Conservation (phyloP, 257 asterid genomes). For the Dorcoceras hygrometricum region DNA sequence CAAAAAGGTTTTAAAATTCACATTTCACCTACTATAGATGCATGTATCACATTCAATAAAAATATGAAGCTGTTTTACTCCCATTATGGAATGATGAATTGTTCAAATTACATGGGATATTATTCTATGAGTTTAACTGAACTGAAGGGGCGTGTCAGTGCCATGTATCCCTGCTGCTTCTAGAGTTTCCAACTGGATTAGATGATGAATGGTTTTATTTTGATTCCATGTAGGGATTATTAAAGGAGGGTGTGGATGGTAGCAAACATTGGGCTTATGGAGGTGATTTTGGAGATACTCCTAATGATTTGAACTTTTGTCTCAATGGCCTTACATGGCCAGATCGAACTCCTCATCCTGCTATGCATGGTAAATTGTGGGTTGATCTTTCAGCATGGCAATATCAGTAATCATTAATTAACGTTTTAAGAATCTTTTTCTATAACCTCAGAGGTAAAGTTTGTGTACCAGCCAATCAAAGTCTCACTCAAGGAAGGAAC, state of each 20-base stretch:
- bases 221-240: slow-evolving; percentile 49
- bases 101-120: background rate
- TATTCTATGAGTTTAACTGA: background rate
- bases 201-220: background rate
- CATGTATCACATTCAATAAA: background rate
- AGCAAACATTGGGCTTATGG: slow-evolving; percentile 94
- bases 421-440: background rate
- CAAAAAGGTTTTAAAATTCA: too few species aligned
- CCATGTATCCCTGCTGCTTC: background rate
- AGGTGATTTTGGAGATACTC: slow-evolving; percentile 91
- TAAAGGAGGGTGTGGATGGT: slow-evolving; percentile 69
- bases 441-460: slow-evolving; percentile 73
- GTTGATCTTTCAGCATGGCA: slow-evolving; percentile 14
- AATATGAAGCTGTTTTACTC: background rate
- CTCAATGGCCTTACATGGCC: slow-evolving; percentile 91
- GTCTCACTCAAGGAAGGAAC: slow-evolving; percentile 56
- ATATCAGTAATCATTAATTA: slow-evolving; percentile 1
- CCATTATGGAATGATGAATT: background rate
- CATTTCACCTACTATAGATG: background rate
- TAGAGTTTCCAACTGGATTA: background rate
- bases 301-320: slow-evolving; percentile 88
- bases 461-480: slow-evolving; percentile 91
- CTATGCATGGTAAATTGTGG: slow-evolving; percentile 56
- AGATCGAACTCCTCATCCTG: slow-evolving; percentile 98
- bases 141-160: too few species aligned